Evolutionary conservation across 257 asterid genomes (phyloP).

Genomic region (Jacaranda mimosifolia): DNA sequence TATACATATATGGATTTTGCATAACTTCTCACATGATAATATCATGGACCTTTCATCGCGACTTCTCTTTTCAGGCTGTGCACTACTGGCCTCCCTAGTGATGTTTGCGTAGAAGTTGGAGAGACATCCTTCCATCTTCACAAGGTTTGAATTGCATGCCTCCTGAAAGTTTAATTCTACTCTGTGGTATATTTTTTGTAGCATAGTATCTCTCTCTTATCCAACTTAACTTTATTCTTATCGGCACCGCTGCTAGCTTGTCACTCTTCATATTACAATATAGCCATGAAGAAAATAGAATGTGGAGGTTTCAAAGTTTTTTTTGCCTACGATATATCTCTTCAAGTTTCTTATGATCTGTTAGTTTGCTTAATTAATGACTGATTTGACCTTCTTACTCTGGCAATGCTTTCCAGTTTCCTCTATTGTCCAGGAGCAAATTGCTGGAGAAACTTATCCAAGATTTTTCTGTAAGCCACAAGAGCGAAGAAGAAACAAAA

Average conservation of each 20-base stretch:
- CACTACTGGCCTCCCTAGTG: constrained; percentile 61
- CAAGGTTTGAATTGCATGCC: constrained; percentile 47
- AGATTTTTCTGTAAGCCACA: constrained; percentile 28
- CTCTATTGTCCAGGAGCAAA: constrained; percentile 55
- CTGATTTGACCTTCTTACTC: neutral
- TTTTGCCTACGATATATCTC: neutral
- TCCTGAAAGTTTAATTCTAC: neutral
- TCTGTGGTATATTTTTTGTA: neutral
- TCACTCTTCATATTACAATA: neutral
- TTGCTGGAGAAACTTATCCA: constrained; percentile 45
- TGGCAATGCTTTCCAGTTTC: constrained; percentile 46
- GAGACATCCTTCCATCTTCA: constrained; percentile 63
- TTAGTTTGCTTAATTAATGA: neutral
- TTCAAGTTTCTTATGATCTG: neutral
- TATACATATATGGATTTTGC: neutral
- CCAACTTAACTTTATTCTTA: neutral
- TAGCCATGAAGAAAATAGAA: neutral
- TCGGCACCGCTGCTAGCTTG: neutral
- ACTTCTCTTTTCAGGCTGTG: constrained; percentile 52
- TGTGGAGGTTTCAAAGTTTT: neutral
- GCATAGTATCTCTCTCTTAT: neutral
- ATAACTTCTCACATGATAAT: too few relatives aligned
- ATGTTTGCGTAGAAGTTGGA: constrained; percentile 55
- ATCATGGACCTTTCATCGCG: constrained; percentile 6
- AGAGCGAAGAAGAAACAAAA: constrained; percentile 21